Base-by-base conservation (phyloP, 257 asterid genomes). In the Sherardia arvensis region DNA sequence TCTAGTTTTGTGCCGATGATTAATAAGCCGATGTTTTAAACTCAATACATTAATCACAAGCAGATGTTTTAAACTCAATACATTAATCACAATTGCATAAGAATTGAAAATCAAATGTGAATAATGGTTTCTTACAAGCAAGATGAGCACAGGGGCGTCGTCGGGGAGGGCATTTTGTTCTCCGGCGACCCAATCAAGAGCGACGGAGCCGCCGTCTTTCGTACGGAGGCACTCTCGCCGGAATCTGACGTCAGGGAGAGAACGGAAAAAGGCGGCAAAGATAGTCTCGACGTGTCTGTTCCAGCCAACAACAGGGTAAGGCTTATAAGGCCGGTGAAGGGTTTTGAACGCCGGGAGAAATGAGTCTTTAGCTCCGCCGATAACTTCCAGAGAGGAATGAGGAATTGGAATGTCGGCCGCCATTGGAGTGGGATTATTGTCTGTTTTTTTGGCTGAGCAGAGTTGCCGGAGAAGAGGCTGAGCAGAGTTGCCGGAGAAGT, bases 181-280 rank as follows among this genome's bases (percentile, higher is more conserved):
- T 0, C 95, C 88, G 28, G 83, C 64, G 40, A 85, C 83, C 97
- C 99, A 92, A 59, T 89, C 97, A 14, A 92, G 90, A 17, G 96
- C 80, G 22, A 92, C 87, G 20, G 88, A 64, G 64, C 99, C 97
- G 76, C 77, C 82, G 72, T 87, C 96, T 22, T 70, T 75, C 20
- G 97, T 81, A 22, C 97, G 91, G 80, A 92, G 82, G 72, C 97
- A 87, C 80, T 92, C 93, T 12, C 99, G 85, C 49, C 85, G 85
- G 83, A 82, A 71, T 61, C 72, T 76, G 69, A 92, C 88, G 25
- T 83, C 79, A 3, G 99, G 99, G 25, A 70, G 80, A 6, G 91
- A 81, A 71, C 97, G 83, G 64, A 72, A 92, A 68, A 84, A 89
- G 2, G 99, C 83, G 7, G 95, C 95, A 73, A 89, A 92, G 34